A percentile compares a stretch with the other conserved stretches of the same genome.
Evolutionary conservation across 768 basidiomycete species (phyloP).

Genomic region (Cystofilobasidium bisporidii): DNA sequence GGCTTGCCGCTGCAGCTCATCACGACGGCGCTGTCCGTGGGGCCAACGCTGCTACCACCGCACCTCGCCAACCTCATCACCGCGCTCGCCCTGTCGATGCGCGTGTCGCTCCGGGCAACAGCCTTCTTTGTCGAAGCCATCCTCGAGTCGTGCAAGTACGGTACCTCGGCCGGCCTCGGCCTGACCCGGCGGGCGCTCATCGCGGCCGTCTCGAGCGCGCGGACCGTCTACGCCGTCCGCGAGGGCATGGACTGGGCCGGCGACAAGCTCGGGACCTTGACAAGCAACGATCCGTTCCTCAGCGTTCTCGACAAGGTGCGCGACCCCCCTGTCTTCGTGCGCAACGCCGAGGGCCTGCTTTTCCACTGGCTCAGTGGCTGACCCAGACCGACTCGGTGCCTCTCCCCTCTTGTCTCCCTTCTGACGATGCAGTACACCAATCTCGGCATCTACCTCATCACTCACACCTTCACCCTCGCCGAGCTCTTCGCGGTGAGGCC

Average conservation of each 20-base stretch:
- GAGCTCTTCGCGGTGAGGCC: constrained; percentile 39
- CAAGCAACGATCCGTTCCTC: constrained; percentile 35
- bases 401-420: not conserved
- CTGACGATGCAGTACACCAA: constrained; percentile 40
- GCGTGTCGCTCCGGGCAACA: constrained; percentile 34
- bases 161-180: constrained; percentile 36
- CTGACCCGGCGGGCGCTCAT: constrained; percentile 38
- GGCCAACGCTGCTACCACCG: constrained; percentile 37
- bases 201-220: constrained; percentile 39
- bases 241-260: constrained; percentile 31
- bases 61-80: constrained; percentile 40
- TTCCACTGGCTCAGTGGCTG: too few species aligned
- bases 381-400: too few species aligned
- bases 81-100: constrained; percentile 35
- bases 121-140: constrained; percentile 41
- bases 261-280: constrained; percentile 17
- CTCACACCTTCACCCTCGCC: constrained; percentile 41
- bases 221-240: constrained; percentile 36
- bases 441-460: constrained; percentile 41
- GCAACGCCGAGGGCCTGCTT: too few species aligned
- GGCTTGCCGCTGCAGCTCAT: constrained; percentile 21
- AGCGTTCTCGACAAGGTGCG: constrained; percentile 37
- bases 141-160: constrained; percentile 34
- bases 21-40: constrained; percentile 22
- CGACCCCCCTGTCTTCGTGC: too few species aligned